Conservation (phyloP, 148 eudicot species). For the Camellia granthamiana region DNA sequence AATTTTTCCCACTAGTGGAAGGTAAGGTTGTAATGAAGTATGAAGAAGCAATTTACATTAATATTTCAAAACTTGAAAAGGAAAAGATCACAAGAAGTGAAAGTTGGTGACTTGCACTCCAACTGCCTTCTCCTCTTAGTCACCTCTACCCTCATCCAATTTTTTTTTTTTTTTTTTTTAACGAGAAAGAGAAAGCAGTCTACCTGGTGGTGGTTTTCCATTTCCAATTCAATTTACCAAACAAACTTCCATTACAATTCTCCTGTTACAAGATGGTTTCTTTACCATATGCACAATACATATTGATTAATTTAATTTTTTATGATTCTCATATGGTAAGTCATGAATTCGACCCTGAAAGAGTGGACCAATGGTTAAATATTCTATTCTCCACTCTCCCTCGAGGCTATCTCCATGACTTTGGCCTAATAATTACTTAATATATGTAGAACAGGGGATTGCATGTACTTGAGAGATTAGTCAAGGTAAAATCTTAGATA, state of each 20-base stretch:
- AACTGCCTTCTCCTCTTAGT: constrained; percentile 31
- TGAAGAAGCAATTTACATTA: not conserved
- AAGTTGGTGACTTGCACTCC: constrained; percentile 42
- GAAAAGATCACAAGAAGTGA: not conserved
- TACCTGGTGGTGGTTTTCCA: not conserved
- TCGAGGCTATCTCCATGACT: too few species aligned
- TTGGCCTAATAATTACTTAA: too few species aligned
- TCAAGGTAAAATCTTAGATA: too few species aligned
- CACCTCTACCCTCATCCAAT: constrained; percentile 25
- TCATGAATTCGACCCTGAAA: too few species aligned
- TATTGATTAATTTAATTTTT: too few species aligned
- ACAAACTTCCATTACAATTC: constrained; percentile 14
- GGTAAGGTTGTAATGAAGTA: not conserved
- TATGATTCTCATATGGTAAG: too few species aligned
- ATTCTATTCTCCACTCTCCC: too few species aligned
- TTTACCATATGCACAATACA: too few species aligned
- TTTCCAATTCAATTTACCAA: constrained; percentile 26
- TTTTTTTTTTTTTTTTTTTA: not conserved
- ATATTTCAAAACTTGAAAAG: too few species aligned
- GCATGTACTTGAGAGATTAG: too few species aligned
- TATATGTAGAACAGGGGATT: not conserved
- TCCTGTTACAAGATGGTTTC: not conserved
- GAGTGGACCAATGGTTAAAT: too few species aligned
- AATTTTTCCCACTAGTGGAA: too few species aligned
- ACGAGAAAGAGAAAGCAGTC: not conserved